Conservation (phyloP, 2,329 filamentous ascomycete species). For the Neobulgaria alba region DNA sequence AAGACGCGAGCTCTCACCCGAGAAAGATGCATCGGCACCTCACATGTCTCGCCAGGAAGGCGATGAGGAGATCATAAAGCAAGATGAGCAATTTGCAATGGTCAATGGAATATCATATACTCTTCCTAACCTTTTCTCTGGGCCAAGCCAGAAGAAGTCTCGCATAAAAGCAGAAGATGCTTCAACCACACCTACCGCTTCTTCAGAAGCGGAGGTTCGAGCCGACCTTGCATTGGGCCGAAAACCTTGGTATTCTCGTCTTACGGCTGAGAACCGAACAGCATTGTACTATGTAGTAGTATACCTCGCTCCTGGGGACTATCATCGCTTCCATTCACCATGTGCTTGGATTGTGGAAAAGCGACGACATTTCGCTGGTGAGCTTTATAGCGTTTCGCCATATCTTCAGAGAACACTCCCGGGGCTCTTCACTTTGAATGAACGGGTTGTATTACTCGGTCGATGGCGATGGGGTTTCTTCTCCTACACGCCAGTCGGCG, state of each 20-base stretch:
- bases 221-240: constrained; percentile 72
- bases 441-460: constrained; percentile 86
- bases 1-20: constrained; percentile 37
- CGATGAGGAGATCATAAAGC: constrained; percentile 59
- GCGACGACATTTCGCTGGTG: constrained; percentile 93
- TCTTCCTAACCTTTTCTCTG: constrained; percentile 77
- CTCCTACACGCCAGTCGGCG: constrained; percentile 88
- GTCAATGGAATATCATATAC: constrained; percentile 96
- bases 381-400: constrained; percentile 89
- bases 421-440: constrained; percentile 92
- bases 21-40: constrained; percentile 15
- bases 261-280: constrained; percentile 53
- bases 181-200: constrained; percentile 55
- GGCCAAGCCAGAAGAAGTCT: constrained; percentile 33
- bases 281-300: constrained; percentile 89
- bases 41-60: constrained; percentile 22
- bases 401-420: constrained; percentile 90
- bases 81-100: constrained; percentile 85
- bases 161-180: constrained; percentile 52
- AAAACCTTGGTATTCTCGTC: constrained; percentile 61
- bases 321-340: constrained; percentile 96
- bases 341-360: constrained; percentile 91
- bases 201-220: constrained; percentile 74
- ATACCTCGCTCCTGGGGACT: constrained; percentile 94
- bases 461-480: constrained; percentile 98